A percentile compares a stretch with the other conserved stretches of the same genome.
Evolutionary conservation across 805 yeast genomes (phyloP).

Genomic region (Saccharomyces mikatae): DNA sequence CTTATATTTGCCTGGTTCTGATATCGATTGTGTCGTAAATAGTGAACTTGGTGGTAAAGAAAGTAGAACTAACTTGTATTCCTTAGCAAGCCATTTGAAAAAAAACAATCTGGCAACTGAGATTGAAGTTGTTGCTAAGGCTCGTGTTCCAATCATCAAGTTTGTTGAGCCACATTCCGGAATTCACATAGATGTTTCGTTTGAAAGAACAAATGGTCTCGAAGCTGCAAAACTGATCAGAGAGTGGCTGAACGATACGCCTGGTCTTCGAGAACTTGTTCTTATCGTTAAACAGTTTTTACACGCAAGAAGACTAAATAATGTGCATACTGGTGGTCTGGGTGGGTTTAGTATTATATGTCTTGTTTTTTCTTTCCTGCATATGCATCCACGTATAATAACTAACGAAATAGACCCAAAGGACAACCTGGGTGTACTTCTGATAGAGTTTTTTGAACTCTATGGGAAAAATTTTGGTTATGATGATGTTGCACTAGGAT

Average conservation of each 20-base stretch:
- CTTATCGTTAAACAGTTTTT: slow-evolving; percentile 79
- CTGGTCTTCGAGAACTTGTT: slow-evolving; percentile 77
- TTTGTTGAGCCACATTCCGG: slow-evolving; percentile 65
- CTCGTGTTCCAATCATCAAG: slow-evolving; percentile 91
- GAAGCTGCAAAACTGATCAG: slow-evolving; percentile 74
- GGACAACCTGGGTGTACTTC: slow-evolving; percentile 74
- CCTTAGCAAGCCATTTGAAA: slow-evolving; percentile 62
- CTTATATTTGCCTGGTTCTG: slow-evolving; percentile 87
- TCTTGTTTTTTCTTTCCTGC: slow-evolving; percentile 67
- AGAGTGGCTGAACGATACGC: slow-evolving; percentile 62
- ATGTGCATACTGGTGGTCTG: slow-evolving; percentile 87
- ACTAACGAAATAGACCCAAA: slow-evolving; percentile 58
- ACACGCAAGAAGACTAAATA: slow-evolving; percentile 65
- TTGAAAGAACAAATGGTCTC: slow-evolving; percentile 76
- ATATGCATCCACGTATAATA: slow-evolving; percentile 67
- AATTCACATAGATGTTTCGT: slow-evolving; percentile 82
- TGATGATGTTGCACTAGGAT: slow-evolving; percentile 65
- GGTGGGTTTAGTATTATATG: slow-evolving; percentile 95
- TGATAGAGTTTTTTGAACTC: slow-evolving; percentile 86
- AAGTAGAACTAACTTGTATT: slow-evolving; percentile 58
- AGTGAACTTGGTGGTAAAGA: slow-evolving; percentile 53
- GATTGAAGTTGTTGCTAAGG: slow-evolving; percentile 79
- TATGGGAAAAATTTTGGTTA: slow-evolving; percentile 88
- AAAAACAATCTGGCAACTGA: slow-evolving; percentile 53
- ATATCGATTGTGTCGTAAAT: slow-evolving; percentile 84